phyloP scores from a whole-genome alignment of 352 stramenopile genomes.

The Bremia lactucae region DNA sequence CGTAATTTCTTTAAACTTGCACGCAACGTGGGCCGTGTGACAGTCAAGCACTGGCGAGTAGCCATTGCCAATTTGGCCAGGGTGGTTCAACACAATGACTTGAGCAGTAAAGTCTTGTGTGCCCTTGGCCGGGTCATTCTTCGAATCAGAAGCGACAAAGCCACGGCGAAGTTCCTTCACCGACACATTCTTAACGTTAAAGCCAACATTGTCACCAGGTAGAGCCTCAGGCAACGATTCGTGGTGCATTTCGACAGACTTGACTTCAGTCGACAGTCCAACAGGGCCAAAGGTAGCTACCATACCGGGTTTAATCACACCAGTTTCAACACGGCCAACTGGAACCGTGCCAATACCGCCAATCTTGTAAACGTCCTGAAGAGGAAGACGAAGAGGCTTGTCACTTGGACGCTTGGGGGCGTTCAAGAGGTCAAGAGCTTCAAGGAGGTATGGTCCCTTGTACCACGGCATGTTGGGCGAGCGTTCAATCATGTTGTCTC shows the following conservation, averaged over 20 bases:
- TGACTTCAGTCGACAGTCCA: constrained; percentile 88
- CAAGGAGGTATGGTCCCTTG: constrained; percentile 86
- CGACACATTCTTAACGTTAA: constrained; percentile 95
- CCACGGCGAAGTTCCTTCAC: constrained; percentile 92
- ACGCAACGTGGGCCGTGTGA: constrained; percentile 95
- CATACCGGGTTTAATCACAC: constrained; percentile 92
- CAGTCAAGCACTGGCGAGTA: constrained; percentile 96
- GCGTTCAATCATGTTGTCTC: constrained; percentile 95
- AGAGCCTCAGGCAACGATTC: constrained; percentile 85
- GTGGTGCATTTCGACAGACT: constrained; percentile 96
- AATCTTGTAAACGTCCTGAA: constrained; percentile 98
- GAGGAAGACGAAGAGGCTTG: constrained; percentile 93
- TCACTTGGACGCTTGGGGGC: constrained; percentile 86
- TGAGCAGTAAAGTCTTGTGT: constrained; percentile 90
- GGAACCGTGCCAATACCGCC: constrained; percentile 93
- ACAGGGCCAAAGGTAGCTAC: constrained; percentile 85
- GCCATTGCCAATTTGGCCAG: constrained; percentile 85
- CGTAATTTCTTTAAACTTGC: constrained; percentile 90
- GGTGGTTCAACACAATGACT: constrained; percentile 95
- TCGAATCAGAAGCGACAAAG: constrained; percentile 89
- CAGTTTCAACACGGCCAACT: constrained; percentile 95
- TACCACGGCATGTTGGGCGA: constrained; percentile 96
- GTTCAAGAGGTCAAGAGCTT: constrained; percentile 87
- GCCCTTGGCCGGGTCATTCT: constrained; percentile 85
- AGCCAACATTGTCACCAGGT: constrained; percentile 94